Conservation (phyloP, 1,139 yeast species). For the Taphrina confusa region DNA sequence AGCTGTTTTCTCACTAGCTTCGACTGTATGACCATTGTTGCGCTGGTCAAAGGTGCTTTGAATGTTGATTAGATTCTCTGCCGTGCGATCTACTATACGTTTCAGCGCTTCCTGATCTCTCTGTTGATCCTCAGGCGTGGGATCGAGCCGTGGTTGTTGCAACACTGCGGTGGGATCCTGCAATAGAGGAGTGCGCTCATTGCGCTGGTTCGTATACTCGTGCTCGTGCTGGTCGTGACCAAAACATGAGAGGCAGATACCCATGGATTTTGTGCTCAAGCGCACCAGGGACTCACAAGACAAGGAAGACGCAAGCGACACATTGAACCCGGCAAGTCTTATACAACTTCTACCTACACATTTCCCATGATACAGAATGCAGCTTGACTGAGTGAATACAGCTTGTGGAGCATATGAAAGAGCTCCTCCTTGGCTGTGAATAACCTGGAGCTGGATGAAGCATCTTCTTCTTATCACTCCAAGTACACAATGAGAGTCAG, state of each 20-base stretch:
- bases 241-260: background rate
- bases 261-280: too few species aligned
- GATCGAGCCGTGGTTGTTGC: constrained; percentile 14
- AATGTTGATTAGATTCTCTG: constrained; percentile 13
- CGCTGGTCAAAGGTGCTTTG: constrained; percentile 18
- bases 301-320: too few species aligned
- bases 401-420: too few species aligned
- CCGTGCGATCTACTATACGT: constrained; percentile 6
- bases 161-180: constrained; percentile 12
- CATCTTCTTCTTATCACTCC: too few species aligned
- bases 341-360: too few species aligned
- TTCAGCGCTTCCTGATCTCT: constrained; percentile 11
- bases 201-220: background rate
- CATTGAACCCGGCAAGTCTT: too few species aligned
- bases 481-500: too few species aligned
- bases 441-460: too few species aligned
- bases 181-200: constrained; percentile 12
- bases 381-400: too few species aligned
- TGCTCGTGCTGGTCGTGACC: background rate
- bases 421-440: too few species aligned
- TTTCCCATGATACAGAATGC: too few species aligned
- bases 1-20: background rate
- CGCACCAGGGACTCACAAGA: too few species aligned
- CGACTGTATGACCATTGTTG: background rate
- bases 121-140: constrained; percentile 17